Conservation (phyloP, 2,329 filamentous ascomycete genomes). For the Aspergillus nomiae region DNA sequence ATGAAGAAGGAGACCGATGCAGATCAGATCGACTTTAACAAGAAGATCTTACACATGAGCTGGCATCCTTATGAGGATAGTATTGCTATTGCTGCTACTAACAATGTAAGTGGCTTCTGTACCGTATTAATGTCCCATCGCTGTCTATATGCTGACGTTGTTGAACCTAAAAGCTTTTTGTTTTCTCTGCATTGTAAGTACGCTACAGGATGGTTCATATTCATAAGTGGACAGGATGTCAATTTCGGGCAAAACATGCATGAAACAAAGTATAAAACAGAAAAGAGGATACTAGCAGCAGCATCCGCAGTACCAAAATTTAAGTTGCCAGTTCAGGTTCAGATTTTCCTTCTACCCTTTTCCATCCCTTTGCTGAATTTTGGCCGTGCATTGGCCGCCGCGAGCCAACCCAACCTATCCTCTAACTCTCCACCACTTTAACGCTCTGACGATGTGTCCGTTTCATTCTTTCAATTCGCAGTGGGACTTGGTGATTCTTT, state of each 20-base stretch:
- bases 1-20: slow-evolving; percentile 99
- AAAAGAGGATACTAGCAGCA: slow-evolving; percentile 26
- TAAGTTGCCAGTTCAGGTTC: slow-evolving; percentile 26
- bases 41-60: slow-evolving; percentile 99
- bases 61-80: slow-evolving; percentile 99
- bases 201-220: slow-evolving; percentile 21
- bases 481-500: slow-evolving; percentile 15
- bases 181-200: slow-evolving; percentile 71
- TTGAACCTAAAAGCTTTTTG: slow-evolving; percentile 62
- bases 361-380: slow-evolving; percentile 22
- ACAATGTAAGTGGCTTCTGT: slow-evolving; percentile 76
- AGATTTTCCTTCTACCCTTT: slow-evolving; percentile 8
- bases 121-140: neutral
- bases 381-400: slow-evolving; percentile 8
- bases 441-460: neutral
- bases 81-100: slow-evolving; percentile 98
- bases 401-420: neutral
- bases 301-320: slow-evolving; percentile 25
- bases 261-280: slow-evolving; percentile 17
- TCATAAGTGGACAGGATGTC: slow-evolving; percentile 27
- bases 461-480: slow-evolving; percentile 16
- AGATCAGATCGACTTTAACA: slow-evolving; percentile 99
- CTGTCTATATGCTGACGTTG: slow-evolving; percentile 18
- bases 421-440: neutral
- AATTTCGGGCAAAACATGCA: slow-evolving; percentile 10